A percentile compares a stretch with the other conserved stretches of the same genome.
phyloP scores from a whole-genome alignment of 345 rosid species.

The Eucalyptus albens region DNA sequence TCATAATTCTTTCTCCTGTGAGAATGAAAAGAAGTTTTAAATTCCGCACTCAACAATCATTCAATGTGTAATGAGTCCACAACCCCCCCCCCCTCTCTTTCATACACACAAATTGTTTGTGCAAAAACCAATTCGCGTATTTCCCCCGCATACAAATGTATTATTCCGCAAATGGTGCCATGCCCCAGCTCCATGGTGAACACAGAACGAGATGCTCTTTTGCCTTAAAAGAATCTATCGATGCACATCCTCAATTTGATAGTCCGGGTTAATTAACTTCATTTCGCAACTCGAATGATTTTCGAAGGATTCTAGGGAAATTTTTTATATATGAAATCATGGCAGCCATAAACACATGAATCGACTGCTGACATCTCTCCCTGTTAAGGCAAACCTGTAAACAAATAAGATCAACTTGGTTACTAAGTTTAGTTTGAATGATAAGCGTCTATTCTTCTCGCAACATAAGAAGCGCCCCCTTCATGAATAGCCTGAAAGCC shows the following conservation, averaged over 20 bases:
- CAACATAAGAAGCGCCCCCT: background rate
- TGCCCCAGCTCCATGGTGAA: too few species aligned
- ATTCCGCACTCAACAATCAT: background rate
- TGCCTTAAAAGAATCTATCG: background rate
- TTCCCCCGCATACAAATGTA: too few species aligned
- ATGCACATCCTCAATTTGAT: background rate
- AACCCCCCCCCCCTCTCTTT: background rate
- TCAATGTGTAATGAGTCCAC: too few species aligned
- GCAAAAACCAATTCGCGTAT: too few species aligned
- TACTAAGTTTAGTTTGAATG: background rate
- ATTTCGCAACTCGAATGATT: background rate
- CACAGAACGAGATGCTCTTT: background rate
- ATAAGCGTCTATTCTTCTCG: background rate
- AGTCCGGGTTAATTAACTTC: background rate
- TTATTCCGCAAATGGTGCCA: too few species aligned
- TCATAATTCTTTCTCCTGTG: slow-evolving; percentile 67
- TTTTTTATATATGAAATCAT: background rate
- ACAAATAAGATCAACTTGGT: background rate
- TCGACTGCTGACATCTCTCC: background rate
- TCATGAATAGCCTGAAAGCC: background rate
- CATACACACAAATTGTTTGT: too few species aligned
- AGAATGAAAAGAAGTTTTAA: background rate
- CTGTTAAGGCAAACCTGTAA: background rate
- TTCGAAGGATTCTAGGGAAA: background rate
- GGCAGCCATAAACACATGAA: background rate